Percentiles rank a stretch among this genome's conserved stretches.
Conservation (phyloP, 2,329 filamentous ascomycete species). For the Fusarium succisae region DNA sequence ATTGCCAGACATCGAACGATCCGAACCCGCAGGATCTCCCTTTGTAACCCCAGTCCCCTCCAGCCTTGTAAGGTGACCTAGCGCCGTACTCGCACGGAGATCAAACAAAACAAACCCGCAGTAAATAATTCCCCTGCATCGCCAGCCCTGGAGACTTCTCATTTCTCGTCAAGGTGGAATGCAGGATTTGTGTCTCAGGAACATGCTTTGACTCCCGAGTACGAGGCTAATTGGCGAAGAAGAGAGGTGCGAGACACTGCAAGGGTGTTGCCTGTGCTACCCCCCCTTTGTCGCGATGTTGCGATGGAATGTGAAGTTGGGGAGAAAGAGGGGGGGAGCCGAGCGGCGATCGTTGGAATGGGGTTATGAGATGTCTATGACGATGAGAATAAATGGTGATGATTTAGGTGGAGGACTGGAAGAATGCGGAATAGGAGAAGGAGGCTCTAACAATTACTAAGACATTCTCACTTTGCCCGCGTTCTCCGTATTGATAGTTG, state of each 20-base stretch:
- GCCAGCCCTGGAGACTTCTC: neutral
- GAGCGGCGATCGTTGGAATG: neutral
- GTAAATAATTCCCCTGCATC: neutral
- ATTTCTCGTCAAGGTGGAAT: neutral
- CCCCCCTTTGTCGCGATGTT: neutral
- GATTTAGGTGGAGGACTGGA: neutral
- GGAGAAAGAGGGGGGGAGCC: neutral
- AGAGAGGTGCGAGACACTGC: neutral
- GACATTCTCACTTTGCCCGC: fast-evolving
- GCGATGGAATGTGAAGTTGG: neutral
- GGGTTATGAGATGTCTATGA: neutral
- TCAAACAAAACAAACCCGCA: neutral
- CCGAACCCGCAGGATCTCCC: neutral
- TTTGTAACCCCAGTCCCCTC: neutral
- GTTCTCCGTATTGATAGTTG: neutral
- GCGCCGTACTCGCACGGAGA: neutral
- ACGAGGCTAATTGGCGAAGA: neutral
- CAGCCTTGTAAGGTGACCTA: neutral
- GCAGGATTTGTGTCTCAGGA: neutral
- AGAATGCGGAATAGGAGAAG: neutral
- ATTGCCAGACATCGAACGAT: neutral
- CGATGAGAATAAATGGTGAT: neutral
- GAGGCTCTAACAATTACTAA: neutral
- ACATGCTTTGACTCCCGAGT: neutral
- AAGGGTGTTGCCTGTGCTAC: neutral